A percentile compares a stretch with the other conserved stretches of the same genome.
These are phyloP conservation scores for Heliamphora exappendiculata DNA, from an alignment of 148 eudicot species.

Conservation along the genomic window DNA sequence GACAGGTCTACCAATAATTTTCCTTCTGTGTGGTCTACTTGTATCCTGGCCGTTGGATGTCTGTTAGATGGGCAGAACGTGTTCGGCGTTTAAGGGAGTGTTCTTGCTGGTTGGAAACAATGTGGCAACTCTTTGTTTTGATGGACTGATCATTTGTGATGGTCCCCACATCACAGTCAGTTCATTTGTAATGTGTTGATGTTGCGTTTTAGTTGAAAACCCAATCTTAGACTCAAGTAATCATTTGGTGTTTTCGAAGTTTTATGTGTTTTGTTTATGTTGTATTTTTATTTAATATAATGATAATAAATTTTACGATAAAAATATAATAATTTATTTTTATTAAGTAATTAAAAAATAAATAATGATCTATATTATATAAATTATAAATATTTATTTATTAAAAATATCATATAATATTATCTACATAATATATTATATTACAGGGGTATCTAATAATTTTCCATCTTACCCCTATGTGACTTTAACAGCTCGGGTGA, in stretches of 20 bases:
- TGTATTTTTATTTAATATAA: neutral
- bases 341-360: no score
- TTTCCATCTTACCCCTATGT: no score
- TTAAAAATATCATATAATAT: no score
- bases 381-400: no score
- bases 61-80: neutral
- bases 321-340: no score
- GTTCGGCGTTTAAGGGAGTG: neutral
- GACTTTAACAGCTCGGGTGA: no score
- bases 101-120: no score
- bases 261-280: neutral
- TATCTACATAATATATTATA: no score
- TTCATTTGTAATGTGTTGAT: neutral
- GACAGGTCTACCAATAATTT: neutral
- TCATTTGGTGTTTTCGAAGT: neutral
- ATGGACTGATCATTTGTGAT: slow-evolving; percentile 11
- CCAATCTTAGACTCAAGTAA: slow-evolving; percentile 4
- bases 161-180: neutral
- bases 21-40: no score
- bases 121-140: neutral
- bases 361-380: no score
- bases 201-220: neutral
- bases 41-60: neutral
- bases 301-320: no score
- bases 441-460: no score